phyloP scores from a whole-genome alignment of 2,329 filamentous ascomycete species.

The Pestalotiopsis sp. region DNA sequence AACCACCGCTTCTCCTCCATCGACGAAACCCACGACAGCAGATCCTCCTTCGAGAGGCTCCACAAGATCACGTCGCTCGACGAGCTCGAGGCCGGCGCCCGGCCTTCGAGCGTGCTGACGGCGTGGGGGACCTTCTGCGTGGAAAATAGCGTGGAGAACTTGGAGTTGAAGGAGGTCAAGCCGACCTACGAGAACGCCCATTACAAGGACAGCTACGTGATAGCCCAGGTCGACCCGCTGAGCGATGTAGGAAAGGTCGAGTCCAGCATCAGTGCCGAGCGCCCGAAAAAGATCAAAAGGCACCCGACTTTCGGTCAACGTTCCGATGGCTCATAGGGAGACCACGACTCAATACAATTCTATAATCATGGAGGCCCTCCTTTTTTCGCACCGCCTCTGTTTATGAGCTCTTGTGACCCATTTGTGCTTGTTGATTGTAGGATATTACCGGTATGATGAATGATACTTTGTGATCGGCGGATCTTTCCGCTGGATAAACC shows the following conservation, averaged over 20 bases:
- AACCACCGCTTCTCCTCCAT: slow-evolving; percentile 17
- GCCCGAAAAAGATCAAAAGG: background rate
- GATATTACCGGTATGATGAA: no score
- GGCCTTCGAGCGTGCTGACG: background rate
- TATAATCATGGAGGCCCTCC: no score
- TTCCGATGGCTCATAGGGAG: background rate
- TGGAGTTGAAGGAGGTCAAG: background rate
- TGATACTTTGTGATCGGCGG: no score
- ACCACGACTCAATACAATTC: background rate
- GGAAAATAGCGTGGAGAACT: slow-evolving; percentile 7
- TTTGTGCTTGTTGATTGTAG: no score
- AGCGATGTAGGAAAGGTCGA: slow-evolving; percentile 14
- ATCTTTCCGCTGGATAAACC: no score
- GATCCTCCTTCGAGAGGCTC: background rate
- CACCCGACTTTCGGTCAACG: background rate
- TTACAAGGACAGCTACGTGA: slow-evolving; percentile 19
- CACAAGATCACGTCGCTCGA: background rate
- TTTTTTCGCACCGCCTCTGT: no score
- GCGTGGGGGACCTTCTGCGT: background rate
- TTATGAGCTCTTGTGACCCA: no score
- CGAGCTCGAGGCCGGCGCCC: background rate
- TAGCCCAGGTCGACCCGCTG: slow-evolving; percentile 18
- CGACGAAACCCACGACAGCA: slow-evolving; percentile 15
- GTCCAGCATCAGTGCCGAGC: slow-evolving; percentile 14
- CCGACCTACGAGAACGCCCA: slow-evolving; percentile 1